A percentile compares a stretch with the other conserved stretches of the same genome.
Evolutionary conservation across 2,329 filamentous ascomycete species (phyloP).

Genomic region (Verticillium klebahnii): DNA sequence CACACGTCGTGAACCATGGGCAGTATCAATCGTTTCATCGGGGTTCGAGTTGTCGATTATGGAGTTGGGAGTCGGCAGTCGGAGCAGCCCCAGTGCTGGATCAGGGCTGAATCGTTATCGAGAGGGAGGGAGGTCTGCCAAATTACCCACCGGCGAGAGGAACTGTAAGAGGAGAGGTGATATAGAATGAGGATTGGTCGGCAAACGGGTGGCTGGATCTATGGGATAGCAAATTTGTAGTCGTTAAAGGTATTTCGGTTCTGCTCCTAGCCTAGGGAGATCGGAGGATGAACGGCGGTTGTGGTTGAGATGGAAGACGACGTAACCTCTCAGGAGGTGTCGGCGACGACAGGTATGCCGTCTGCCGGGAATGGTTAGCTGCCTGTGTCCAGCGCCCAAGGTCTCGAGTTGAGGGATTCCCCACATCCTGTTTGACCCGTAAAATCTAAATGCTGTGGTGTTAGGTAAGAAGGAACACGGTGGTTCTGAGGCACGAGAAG

Average conservation of each 20-base stretch:
- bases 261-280: background rate
- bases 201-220: background rate
- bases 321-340: background rate
- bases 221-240: background rate
- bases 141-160: background rate
- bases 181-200: background rate
- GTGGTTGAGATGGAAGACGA: background rate
- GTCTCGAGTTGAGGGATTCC: background rate
- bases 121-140: background rate
- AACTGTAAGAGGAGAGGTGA: background rate
- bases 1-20: conserved; percentile 1
- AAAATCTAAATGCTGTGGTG: background rate
- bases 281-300: background rate
- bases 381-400: background rate
- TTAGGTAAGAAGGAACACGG: background rate
- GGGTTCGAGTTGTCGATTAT: background rate
- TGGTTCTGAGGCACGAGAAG: too few species aligned
- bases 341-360: background rate
- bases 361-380: background rate
- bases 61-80: background rate
- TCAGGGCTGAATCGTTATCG: background rate
- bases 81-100: background rate
- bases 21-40: background rate
- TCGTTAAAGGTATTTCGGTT: background rate
- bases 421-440: background rate